Conservation (phyloP, 371 early-diverging fungal species). For the Smittium mucronatum region DNA sequence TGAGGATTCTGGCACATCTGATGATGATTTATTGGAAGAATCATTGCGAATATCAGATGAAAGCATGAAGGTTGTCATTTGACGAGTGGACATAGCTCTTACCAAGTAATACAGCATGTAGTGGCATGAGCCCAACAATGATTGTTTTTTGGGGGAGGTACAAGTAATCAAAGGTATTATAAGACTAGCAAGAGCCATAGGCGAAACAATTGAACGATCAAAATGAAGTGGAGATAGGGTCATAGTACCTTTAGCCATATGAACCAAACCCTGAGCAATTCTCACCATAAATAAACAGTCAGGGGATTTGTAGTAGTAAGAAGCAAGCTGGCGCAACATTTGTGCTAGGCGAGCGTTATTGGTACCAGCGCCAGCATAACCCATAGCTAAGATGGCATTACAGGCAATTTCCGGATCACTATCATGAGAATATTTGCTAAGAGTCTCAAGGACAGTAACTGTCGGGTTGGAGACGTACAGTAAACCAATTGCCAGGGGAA, state of each 20-base stretch:
- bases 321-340: conserved; percentile 90
- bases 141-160: conserved; percentile 60
- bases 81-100: conserved; percentile 92
- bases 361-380: conserved; percentile 98
- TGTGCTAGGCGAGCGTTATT: conserved; percentile 97
- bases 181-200: conserved; percentile 79
- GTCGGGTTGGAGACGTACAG: conserved; percentile 93
- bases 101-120: conserved; percentile 88
- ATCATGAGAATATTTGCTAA: conserved; percentile 95
- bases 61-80: conserved; percentile 89
- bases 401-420: conserved; percentile 86
- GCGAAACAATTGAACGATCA: conserved; percentile 80
- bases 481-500: conserved; percentile 90
- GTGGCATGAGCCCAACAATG: conserved; percentile 70
- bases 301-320: conserved; percentile 94
- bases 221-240: conserved; percentile 87
- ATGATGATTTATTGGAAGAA: no score
- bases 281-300: conserved; percentile 86
- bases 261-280: conserved; percentile 93
- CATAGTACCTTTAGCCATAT: conserved; percentile 97
- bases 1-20: no score
- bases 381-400: conserved; percentile 97
- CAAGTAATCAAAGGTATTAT: conserved; percentile 78
- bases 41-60: conserved; percentile 17
- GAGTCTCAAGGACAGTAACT: conserved; percentile 80